Base-by-base conservation (phyloP, 495 filamentous ascomycete genomes). In the Thermothielavioides terrestris region DNA sequence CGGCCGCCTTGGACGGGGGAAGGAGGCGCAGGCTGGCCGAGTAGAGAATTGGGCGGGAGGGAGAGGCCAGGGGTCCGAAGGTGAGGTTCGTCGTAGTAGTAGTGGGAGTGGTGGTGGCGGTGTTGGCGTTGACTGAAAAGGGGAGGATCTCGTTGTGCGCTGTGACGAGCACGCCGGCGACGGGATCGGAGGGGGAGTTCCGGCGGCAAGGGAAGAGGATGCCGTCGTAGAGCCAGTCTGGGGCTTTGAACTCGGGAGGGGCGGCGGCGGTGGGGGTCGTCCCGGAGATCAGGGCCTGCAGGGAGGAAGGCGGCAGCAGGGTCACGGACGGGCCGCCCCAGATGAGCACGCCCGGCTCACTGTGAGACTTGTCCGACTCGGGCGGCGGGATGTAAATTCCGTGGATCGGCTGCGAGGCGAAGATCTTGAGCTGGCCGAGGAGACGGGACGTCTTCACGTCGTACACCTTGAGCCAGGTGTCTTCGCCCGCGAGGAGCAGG, bases 221-320 rank as follows among this genome's bases (percentile, higher is more conserved):
- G n/a, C 79, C 83, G 59, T 88, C 81, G 52, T 94, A 74, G 44
- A 95, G 84, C 90, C 91, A 95, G 61, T 96, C 91, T 4, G 79
- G 70, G 11, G 77, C 77, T 22, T 58, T 56, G 1, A 62, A 50
- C 43, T 60, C 53, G 6, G 6, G 27, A n/a, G n/a, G 14, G 50
- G 38, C 1, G 15, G 11, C 0, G 42, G 8, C 15, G 56, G 42
- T 10, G 42, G n/a, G 18, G 4, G 42, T 26, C 10, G 0, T n/a
- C n/a, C 56, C 59, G 10, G 48, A 49, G 28, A 64, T 44, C 52
- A 65, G 26, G 42, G 25, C 31, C n/a, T 58, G 54, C 4, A 69
- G 11, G 7, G 49, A 42, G 2, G 49, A 27, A 28, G 39, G 54
- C 2, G 64, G 56, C 26, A 61, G 39, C 28, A 60, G 60, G 12